Evolutionary conservation across 148 eudicot species (phyloP).

Genomic region (Cornus florida): DNA sequence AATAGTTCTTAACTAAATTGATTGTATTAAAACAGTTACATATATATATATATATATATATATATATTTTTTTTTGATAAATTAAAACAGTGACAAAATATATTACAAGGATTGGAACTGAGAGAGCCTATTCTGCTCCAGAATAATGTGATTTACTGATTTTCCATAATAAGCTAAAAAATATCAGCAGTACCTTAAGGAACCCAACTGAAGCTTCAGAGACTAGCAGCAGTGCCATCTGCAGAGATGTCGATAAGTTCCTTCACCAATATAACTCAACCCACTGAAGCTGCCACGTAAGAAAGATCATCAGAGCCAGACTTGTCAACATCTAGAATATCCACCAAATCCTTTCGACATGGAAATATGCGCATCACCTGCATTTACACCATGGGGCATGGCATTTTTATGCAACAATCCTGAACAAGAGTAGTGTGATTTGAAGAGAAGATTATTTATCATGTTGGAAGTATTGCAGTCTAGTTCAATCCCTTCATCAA

Average conservation of each 20-base stretch:
- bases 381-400: conserved; percentile 19
- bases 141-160: not conserved
- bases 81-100: not conserved
- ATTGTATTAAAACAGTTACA: too few relatives aligned
- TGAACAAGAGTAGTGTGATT: conserved; percentile 15
- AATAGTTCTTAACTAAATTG: too few relatives aligned
- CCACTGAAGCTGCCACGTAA: conserved; percentile 34
- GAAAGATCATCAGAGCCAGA: conserved; percentile 24
- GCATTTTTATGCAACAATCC: conserved; percentile 28
- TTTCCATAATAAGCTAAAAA: not conserved
- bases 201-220: not conserved
- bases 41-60: too few relatives aligned
- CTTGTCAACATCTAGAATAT: conserved; percentile 14
- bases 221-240: not conserved
- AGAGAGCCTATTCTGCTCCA: conserved; percentile 4
- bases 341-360: conserved; percentile 5
- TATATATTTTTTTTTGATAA: too few relatives aligned
- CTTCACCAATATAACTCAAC: conserved; percentile 12
- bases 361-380: not conserved
- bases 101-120: not conserved
- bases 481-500: conserved; percentile 28
- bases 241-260: not conserved
- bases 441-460: conserved; percentile 22
- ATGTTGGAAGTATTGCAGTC: conserved; percentile 17
- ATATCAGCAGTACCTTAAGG: not conserved